Evolutionary conservation across 2,329 filamentous ascomycete genomes (phyloP), one percentile per base, ranked within the genome.

Genomic region (Graphiopsis chlorocephala): DNA sequence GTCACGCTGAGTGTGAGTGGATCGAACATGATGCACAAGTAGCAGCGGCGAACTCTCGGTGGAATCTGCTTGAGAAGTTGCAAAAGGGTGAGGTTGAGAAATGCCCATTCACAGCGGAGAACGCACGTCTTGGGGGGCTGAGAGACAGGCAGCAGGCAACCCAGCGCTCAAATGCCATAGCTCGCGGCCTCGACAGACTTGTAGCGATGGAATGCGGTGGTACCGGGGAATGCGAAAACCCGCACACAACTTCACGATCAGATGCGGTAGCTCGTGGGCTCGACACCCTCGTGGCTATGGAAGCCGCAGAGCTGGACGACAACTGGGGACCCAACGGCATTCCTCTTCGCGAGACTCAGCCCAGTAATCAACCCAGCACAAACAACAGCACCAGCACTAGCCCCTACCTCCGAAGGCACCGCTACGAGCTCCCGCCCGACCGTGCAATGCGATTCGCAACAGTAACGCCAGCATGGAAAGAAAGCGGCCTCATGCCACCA

Each of bases 401-500:
- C 52, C 53, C 53, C 2, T 72, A 71, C 61, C 63, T 73, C 14
- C 71, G 64, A 20, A 68, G 71, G 25, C 69, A 74, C 64, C 68
- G 68, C 35, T 70, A 71, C 50, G 69, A 73, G 57, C 66, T 74
- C 3, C 65, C 73, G 1, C 61, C 65, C n/a, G 68, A 73, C 20
- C 68, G 67, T 28, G 72, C 73, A 2, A 64, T 66, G 17, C 68
- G 68, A 45, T 74, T 74, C 60, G 73, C 68, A 14, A 73, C 72
- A 0, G 71, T 68, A 4, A 74, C 73, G 2, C 67, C 66, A 2
- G 68, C 72, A 2, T 75, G 73, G 73, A 47, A 67, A 42, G 71
- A 73, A 23, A 69, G 68, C 42, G 73, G 73, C 7, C 62, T 66
- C n/a, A 74, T 74, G 73, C 72, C 73, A 17, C 63, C 64, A 11